A percentile compares a stretch with the other conserved stretches of the same genome.
These are phyloP conservation scores for Aureobasidium sp. DNA, from an alignment of 2,329 filamentous ascomycete genomes.

Conservation along the genomic window DNA sequence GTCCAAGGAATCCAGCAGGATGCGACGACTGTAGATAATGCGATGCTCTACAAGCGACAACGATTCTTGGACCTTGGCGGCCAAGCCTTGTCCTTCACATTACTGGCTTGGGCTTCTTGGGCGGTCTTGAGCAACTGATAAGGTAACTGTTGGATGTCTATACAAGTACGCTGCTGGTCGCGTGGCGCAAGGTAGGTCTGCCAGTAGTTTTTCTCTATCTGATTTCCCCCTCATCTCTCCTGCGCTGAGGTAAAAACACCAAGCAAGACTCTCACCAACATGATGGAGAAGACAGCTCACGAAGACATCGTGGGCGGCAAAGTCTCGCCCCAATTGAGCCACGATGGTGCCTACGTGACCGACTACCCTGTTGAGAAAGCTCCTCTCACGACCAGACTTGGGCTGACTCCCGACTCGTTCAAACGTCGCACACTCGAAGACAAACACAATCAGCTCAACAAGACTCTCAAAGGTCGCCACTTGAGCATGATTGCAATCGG, in stretches of 20 bases:
- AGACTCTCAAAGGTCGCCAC: slow-evolving; percentile 23
- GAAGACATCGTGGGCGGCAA: neutral
- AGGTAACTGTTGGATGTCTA: neutral
- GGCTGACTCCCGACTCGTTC: slow-evolving; percentile 24
- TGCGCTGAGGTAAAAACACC: neutral
- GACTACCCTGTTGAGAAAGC: slow-evolving; percentile 14
- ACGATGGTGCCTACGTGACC: neutral
- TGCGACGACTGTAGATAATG: neutral
- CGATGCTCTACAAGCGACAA: neutral
- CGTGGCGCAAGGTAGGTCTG: neutral
- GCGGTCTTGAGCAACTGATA: neutral
- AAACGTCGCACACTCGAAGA: slow-evolving; percentile 21
- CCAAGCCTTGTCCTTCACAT: neutral
- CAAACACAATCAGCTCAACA: slow-evolving; percentile 26
- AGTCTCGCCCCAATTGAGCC: neutral
- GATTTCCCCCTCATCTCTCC: neutral
- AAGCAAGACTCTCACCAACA: neutral
- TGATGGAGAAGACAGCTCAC: slow-evolving; percentile 1
- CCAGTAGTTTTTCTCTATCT: neutral
- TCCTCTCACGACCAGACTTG: slow-evolving; percentile 21
- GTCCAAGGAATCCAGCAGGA: neutral
- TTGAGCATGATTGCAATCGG: slow-evolving; percentile 28
- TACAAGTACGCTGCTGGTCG: neutral
- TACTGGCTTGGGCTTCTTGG: slow-evolving; percentile 8
- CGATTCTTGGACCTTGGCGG: slow-evolving; percentile 1